These are phyloP conservation scores for Rhododendron simsii DNA, from an alignment of 148 eudicot genomes.

Conservation along the genomic window DNA sequence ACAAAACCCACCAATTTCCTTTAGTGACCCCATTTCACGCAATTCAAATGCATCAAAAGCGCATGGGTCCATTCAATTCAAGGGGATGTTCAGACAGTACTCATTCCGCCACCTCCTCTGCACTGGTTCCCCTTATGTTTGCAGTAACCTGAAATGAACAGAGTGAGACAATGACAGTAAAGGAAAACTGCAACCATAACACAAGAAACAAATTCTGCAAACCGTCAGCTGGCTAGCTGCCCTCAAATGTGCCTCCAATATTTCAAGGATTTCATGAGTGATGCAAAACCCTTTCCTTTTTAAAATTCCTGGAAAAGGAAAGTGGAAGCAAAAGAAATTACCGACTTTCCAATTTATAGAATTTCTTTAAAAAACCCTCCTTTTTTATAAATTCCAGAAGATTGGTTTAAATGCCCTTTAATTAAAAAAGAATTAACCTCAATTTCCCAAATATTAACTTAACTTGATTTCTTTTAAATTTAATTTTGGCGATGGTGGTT, in stretches of 20 bases:
- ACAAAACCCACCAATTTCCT: not conserved
- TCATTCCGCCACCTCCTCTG: slow-evolving; percentile 83
- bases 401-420: too few relatives aligned
- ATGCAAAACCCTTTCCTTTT: not conserved
- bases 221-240: too few relatives aligned
- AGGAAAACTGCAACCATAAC: slow-evolving; percentile 1
- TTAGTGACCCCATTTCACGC: not conserved
- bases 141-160: slow-evolving; percentile 27
- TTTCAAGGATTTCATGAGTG: too few relatives aligned
- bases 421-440: too few relatives aligned
- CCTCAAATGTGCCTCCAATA: too few relatives aligned
- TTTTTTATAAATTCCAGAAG: too few relatives aligned
- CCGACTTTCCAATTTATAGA: too few relatives aligned
- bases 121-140: slow-evolving; percentile 90
- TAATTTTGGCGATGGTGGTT: too few relatives aligned
- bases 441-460: too few relatives aligned
- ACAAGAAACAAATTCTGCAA: not conserved
- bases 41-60: not conserved
- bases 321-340: too few relatives aligned
- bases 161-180: slow-evolving; percentile 12
- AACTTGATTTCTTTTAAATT: too few relatives aligned
- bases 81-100: slow-evolving; percentile 23
- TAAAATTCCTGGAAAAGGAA: slow-evolving; percentile 33
- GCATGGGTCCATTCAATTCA: not conserved
- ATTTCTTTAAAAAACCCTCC: too few relatives aligned